Percentiles rank a stretch among this genome's conserved stretches.
Evolutionary conservation across 345 rosid genomes (phyloP).

Genomic region (Citrus sp.): DNA sequence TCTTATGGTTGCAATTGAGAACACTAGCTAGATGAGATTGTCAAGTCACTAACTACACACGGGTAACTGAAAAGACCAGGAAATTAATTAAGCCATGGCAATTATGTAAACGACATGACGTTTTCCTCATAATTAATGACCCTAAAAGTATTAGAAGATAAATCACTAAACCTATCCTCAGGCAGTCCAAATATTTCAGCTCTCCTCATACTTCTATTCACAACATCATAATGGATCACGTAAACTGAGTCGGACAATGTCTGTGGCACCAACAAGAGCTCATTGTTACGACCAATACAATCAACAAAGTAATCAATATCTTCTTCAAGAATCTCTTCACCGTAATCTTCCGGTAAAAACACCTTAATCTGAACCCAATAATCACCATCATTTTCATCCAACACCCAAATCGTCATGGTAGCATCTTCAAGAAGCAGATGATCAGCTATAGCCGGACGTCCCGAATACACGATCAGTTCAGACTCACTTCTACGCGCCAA

Average conservation of each 20-base stretch:
- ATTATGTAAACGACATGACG: neutral
- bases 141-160: neutral
- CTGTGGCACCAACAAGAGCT: slow-evolving; percentile 19
- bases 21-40: neutral
- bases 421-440: neutral
- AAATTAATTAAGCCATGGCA: neutral
- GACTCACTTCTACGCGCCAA: neutral
- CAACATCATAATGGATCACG: slow-evolving; percentile 1
- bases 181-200: slow-evolving; percentile 11
- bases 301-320: slow-evolving; percentile 2
- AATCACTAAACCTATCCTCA: slow-evolving; percentile 6
- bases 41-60: neutral
- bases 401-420: neutral
- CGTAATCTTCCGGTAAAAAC: neutral
- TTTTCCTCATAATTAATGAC: slow-evolving; percentile 9
- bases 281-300: neutral
- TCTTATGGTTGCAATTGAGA: too few relatives aligned
- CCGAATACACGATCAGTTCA: neutral
- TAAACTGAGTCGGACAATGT: neutral
- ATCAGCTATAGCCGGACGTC: slow-evolving; percentile 10
- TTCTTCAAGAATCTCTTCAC: neutral
- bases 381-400: neutral
- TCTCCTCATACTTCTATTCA: neutral
- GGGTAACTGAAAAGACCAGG: neutral
- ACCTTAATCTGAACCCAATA: neutral